These are phyloP conservation scores for Diplodia corticola DNA, from an alignment of 2,329 filamentous ascomycete species.

Conservation along the genomic window DNA sequence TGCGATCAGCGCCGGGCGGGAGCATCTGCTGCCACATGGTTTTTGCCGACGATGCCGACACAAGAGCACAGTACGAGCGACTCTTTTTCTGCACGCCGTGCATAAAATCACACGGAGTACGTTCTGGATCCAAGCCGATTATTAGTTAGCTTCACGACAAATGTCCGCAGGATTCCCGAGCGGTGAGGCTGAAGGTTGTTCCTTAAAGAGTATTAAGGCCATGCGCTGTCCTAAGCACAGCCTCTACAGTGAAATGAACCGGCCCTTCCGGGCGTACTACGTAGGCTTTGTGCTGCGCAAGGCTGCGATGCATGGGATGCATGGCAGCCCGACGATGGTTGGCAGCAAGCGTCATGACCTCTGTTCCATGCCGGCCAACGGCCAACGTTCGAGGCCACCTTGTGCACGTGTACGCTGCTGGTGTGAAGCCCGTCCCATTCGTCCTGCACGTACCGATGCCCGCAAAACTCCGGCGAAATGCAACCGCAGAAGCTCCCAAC, in stretches of 20 bases:
- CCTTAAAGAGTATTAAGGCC: not conserved
- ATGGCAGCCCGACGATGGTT: slow-evolving; percentile 9
- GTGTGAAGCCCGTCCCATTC: not conserved
- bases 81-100: slow-evolving; percentile 5
- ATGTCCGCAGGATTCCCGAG: slow-evolving; percentile 16
- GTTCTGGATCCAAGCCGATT: not conserved
- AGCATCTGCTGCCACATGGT: not conserved
- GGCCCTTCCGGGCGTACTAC: slow-evolving; percentile 13
- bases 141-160: slow-evolving; percentile 1
- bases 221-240: slow-evolving; percentile 12
- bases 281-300: not conserved
- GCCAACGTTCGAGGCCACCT: not conserved
- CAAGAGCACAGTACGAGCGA: slow-evolving; percentile 2
- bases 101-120: not conserved
- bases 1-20: slow-evolving; percentile 5
- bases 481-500: not conserved
- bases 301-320: slow-evolving; percentile 3
- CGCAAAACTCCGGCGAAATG: slow-evolving; percentile 20
- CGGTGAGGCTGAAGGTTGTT: slow-evolving; percentile 7
- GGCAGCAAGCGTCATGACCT: not conserved
- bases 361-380: not conserved
- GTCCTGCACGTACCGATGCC: slow-evolving; percentile 4
- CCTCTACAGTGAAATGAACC: slow-evolving; percentile 18
- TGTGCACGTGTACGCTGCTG: not conserved
- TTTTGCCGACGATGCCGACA: slow-evolving; percentile 7